Percentiles rank a stretch among this genome's conserved stretches.
These are phyloP conservation scores for Xenosphaeropsis pyriputrescens DNA, from an alignment of 2,329 filamentous ascomycete species.

Conservation along the genomic window DNA sequence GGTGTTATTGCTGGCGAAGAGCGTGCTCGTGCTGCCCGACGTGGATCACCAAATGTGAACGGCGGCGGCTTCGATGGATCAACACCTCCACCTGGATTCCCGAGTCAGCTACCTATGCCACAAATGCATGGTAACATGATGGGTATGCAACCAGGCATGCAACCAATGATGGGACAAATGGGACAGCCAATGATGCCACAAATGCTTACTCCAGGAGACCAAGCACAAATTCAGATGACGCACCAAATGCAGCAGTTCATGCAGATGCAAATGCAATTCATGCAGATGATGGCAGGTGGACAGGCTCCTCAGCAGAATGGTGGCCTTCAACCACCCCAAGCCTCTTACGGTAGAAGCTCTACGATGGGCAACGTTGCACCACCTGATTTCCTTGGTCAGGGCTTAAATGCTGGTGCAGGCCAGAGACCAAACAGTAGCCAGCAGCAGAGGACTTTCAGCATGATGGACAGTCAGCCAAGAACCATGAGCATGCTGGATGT, in stretches of 20 bases:
- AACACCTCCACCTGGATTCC: conserved; percentile 9
- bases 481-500: conserved; percentile 80
- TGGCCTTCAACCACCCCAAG: conserved; percentile 10
- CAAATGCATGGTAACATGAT: conserved; percentile 6
- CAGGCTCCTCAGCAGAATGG: conserved; percentile 8
- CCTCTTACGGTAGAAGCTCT: conserved; percentile 3
- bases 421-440: conserved; percentile 7
- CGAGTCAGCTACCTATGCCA: neutral
- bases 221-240: conserved; percentile 65
- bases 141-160: conserved; percentile 14
- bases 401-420: conserved; percentile 2
- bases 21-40: conserved; percentile 58
- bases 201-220: conserved; percentile 41
- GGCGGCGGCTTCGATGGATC: conserved; percentile 16
- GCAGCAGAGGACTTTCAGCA: conserved; percentile 21
- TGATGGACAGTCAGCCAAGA: neutral
- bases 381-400: conserved; percentile 2
- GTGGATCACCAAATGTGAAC: conserved; percentile 54
- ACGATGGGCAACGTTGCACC: conserved; percentile 6
- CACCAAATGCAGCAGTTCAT: conserved; percentile 80
- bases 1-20: conserved; percentile 83
- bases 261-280: conserved; percentile 91
- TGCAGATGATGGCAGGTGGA: conserved; percentile 57
- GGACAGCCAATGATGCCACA: conserved; percentile 14
- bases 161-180: conserved; percentile 15